Evolutionary conservation across 768 basidiomycete species (phyloP), one percentile per base, ranked within the genome.

Genomic region (Boletellus ananas): DNA sequence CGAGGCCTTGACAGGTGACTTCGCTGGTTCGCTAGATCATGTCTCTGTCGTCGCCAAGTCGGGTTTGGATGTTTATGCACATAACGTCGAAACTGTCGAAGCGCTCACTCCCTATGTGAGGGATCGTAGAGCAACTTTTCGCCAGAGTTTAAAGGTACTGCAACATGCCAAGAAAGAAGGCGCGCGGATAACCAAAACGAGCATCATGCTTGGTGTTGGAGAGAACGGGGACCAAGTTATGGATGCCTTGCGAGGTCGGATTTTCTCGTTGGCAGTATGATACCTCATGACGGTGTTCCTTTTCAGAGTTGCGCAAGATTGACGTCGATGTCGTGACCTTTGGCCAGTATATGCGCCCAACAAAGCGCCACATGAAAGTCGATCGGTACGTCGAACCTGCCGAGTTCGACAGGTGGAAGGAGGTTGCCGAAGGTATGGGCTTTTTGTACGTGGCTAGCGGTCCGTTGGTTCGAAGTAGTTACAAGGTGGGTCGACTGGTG

Each of bases 281-380:
- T 37, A 5, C 21, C 14, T 38, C 31, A 4, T 38, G 27, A 36
- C 47, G 29, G 56, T 18, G 41, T 43, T 27, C 8, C 1, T n/a
- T 38, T 50, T 40, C 65, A 98, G 96, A 95, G 56, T 78, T 98
- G 7, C 86, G 95, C 38, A 85, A 84, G 57, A 74, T 83, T 40
- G 79, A 92, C 57, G 94, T 98, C 39, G 95, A 98, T 62, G 95
- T 99, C 6, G 93, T 99, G 25, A 99, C 96, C 2, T 98, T 99
- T 65, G 96, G 96, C 2, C 96, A 99, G 72, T 99, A 99, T 70
- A 98, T 99, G 96, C 87, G 96, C 43, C 96, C 96, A 7, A 97
- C 96, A 9, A 98, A 98, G 70, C 81, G 85, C 25, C 96, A 99
- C 70, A 98, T 99, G 96, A 99, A 98, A 70, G 96, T 99, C 10